Percentiles rank a stretch among this genome's conserved stretches.
Evolutionary conservation across 345 rosid genomes (phyloP).

Genomic region (Passiflora organensis): DNA sequence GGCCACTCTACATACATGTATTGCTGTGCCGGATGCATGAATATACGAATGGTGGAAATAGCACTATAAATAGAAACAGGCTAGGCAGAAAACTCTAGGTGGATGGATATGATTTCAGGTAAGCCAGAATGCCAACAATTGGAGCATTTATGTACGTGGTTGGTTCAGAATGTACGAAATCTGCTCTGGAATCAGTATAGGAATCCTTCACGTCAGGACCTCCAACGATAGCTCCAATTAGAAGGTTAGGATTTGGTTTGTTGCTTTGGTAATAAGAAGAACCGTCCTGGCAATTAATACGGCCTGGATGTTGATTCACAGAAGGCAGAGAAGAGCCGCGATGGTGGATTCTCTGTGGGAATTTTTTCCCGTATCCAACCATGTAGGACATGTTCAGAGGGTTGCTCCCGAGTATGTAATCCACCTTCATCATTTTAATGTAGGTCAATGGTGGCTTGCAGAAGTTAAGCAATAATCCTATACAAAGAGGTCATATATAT

Average conservation of each 20-base stretch:
- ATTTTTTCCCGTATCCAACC: constrained; percentile 19
- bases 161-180: constrained; percentile 49
- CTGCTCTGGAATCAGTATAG: constrained; percentile 38
- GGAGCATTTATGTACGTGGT: constrained; percentile 59
- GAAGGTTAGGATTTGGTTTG: constrained; percentile 15
- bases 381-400: constrained; percentile 22
- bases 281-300: constrained; percentile 12
- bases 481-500: no score
- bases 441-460: neutral
- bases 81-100: neutral
- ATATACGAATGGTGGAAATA: neutral
- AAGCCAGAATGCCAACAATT: constrained; percentile 58
- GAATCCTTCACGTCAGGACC: constrained; percentile 13
- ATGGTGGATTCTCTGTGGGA: constrained; percentile 20
- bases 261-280: constrained; percentile 7
- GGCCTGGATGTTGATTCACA: neutral
- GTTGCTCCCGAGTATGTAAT: constrained; percentile 21
- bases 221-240: constrained; percentile 23
- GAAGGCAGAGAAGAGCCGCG: constrained; percentile 20
- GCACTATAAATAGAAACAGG: neutral
- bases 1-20: neutral
- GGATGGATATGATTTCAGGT: constrained; percentile 31
- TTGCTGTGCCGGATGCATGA: no score
- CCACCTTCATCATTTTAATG: constrained; percentile 14
- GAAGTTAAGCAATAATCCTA: neutral